These are phyloP conservation scores for Rhizophlyctis rosea DNA, from an alignment of 192 early-diverging fungal species.

Conservation along the genomic window DNA sequence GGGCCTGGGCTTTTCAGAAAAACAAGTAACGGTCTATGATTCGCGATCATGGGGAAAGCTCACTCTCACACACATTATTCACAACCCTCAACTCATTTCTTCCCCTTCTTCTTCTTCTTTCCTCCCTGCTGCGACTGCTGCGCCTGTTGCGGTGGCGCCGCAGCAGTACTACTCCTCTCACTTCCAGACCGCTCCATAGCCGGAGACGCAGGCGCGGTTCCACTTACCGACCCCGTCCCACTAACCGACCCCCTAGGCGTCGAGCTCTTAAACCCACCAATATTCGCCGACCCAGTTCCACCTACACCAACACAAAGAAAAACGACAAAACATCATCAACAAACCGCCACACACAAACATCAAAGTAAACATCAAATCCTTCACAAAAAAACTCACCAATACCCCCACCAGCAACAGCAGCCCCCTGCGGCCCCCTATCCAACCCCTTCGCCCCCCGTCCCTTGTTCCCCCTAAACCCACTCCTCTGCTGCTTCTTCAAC, in stretches of 20 bases:
- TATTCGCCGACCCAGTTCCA: conserved; percentile 71
- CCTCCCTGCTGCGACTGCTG: background rate
- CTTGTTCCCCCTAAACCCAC: conserved; percentile 50
- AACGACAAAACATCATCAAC: background rate
- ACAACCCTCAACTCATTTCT: conserved; percentile 2
- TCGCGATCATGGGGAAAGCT: too few relatives aligned
- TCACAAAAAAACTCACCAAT: conserved; percentile 44
- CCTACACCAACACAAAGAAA: conserved; percentile 5
- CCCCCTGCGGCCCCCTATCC: conserved; percentile 65
- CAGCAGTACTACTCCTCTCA: too few relatives aligned
- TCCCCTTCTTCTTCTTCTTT: conserved; percentile 31
- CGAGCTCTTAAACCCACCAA: conserved; percentile 30
- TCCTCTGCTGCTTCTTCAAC: conserved; percentile 65
- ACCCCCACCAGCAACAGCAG: conserved; percentile 60
- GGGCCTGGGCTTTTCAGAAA: too few relatives aligned
- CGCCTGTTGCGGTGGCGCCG: background rate
- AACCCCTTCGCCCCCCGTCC: conserved; percentile 56
- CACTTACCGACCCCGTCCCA: background rate
- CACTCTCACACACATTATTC: background rate
- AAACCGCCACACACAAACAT: background rate
- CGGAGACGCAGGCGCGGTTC: background rate
- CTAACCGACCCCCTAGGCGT: background rate
- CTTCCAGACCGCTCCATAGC: background rate
- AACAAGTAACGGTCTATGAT: too few relatives aligned
- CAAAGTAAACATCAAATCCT: too few relatives aligned